These are phyloP conservation scores for Gentiana straminea DNA, from an alignment of 257 asterid species.

Conservation along the genomic window DNA sequence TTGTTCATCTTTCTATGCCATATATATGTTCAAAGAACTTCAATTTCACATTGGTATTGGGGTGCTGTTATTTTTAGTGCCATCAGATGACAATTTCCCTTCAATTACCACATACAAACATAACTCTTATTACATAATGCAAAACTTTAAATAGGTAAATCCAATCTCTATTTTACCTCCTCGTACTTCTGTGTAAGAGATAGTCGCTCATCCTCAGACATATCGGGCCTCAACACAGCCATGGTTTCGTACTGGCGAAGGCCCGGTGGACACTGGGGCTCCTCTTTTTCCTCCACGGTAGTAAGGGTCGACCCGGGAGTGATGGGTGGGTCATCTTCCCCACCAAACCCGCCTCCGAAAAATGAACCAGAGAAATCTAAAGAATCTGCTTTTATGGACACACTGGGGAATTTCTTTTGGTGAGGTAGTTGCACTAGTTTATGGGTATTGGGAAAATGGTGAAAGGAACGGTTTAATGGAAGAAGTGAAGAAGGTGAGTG, in stretches of 20 bases:
- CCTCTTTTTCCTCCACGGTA: conserved; percentile 68
- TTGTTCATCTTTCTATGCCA: no score
- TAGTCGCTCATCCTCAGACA: conserved; percentile 95
- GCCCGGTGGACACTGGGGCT: conserved; percentile 91
- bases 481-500: conserved; percentile 7
- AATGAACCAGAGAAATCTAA: conserved; percentile 36
- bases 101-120: no score
- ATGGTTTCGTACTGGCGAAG: conserved; percentile 80
- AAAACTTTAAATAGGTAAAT: no score
- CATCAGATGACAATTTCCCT: no score
- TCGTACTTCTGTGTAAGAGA: conserved; percentile 82
- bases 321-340: conserved; percentile 37
- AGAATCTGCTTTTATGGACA: conserved; percentile 24
- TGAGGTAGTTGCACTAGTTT: not conserved
- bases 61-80: no score
- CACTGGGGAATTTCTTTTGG: not conserved
- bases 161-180: conserved; percentile 58
- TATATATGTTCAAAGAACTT: no score
- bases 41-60: no score
- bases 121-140: no score
- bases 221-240: conserved; percentile 80
- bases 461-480: conserved; percentile 3
- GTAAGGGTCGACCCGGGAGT: conserved; percentile 50
- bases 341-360: conserved; percentile 57
- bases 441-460: conserved; percentile 8